Evolutionary conservation across 1,284 basidiomycete species (phyloP).

Genomic region (Ceratobasidium sp.): DNA sequence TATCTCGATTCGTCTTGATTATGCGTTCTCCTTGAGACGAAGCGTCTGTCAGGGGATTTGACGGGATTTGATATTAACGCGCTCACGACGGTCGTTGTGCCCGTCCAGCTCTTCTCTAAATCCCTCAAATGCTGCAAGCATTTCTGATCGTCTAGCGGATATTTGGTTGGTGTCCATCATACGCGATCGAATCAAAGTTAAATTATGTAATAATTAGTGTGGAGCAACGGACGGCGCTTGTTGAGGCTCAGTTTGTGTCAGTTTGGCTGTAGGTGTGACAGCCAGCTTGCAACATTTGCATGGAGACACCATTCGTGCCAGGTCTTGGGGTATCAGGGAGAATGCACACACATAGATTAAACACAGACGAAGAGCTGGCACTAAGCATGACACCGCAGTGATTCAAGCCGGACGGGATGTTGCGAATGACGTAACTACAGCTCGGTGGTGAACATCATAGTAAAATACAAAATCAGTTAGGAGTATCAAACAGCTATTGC

Average conservation of each 20-base stretch:
- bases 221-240: no score
- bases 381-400: slow-evolving; percentile 15
- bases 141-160: slow-evolving; percentile 24
- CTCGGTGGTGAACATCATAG: slow-evolving; percentile 1
- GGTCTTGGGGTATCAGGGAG: not conserved
- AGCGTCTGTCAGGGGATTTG: not conserved
- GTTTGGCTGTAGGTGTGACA: no score
- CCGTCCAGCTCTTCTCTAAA: slow-evolving; percentile 80
- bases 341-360: slow-evolving; percentile 37
- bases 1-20: slow-evolving; percentile 82
- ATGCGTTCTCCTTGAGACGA: slow-evolving; percentile 66
- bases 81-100: slow-evolving; percentile 69
- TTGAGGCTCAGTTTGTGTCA: not conserved
- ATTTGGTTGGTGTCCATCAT: slow-evolving; percentile 19
- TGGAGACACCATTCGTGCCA: not conserved
- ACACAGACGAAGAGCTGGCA: slow-evolving; percentile 13
- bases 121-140: slow-evolving; percentile 61
- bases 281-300: no score
- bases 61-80: not conserved
- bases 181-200: not conserved
- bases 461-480: slow-evolving; percentile 29
- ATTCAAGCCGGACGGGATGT: slow-evolving; percentile 22
- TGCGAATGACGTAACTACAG: slow-evolving; percentile 40
- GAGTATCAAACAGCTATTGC: slow-evolving; percentile 12
- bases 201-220: not conserved